Conservation (phyloP, 1,284 basidiomycete species). For the Fistulinella cinereoalba region DNA sequence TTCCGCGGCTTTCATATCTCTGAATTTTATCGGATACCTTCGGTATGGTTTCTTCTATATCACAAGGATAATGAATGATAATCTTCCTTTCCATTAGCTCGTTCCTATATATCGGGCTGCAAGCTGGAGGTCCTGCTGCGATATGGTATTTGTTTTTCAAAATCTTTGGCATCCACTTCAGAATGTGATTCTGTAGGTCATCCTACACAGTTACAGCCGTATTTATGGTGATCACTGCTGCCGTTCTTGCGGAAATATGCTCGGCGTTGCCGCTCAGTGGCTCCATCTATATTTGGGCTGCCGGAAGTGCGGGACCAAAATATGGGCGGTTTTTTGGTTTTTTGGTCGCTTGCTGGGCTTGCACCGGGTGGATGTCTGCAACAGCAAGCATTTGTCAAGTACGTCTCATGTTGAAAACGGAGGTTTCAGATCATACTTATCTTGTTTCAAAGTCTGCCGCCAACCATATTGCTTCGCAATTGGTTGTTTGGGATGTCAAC, state of each 20-base stretch:
- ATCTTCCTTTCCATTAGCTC: constrained; percentile 44
- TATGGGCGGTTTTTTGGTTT: constrained; percentile 83
- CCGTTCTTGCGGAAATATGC: constrained; percentile 82
- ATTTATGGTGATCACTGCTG: constrained; percentile 83
- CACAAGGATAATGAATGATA: neutral
- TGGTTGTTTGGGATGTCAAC: constrained; percentile 73
- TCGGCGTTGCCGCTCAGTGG: constrained; percentile 83
- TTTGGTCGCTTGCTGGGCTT: constrained; percentile 85
- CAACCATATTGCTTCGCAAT: constrained; percentile 79
- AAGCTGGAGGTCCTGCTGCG: constrained; percentile 81
- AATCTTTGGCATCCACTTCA: too few relatives aligned
- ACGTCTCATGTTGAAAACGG: constrained; percentile 7
- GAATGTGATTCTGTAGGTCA: constrained; percentile 52
- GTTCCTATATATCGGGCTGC: constrained; percentile 74
- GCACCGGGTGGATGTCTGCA: constrained; percentile 89
- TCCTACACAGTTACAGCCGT: constrained; percentile 76
- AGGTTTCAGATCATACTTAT: neutral
- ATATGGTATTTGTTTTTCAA: constrained; percentile 56
- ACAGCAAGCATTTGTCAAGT: constrained; percentile 81
- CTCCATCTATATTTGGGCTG: constrained; percentile 89
- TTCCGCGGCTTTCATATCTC: constrained; percentile 77
- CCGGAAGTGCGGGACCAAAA: constrained; percentile 82
- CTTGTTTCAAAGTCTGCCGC: constrained; percentile 61
- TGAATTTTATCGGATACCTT: constrained; percentile 84
- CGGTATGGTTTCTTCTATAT: constrained; percentile 44